These are phyloP conservation scores for Phaseolus lunatus DNA, from an alignment of 306 rosid species.

Conservation along the genomic window DNA sequence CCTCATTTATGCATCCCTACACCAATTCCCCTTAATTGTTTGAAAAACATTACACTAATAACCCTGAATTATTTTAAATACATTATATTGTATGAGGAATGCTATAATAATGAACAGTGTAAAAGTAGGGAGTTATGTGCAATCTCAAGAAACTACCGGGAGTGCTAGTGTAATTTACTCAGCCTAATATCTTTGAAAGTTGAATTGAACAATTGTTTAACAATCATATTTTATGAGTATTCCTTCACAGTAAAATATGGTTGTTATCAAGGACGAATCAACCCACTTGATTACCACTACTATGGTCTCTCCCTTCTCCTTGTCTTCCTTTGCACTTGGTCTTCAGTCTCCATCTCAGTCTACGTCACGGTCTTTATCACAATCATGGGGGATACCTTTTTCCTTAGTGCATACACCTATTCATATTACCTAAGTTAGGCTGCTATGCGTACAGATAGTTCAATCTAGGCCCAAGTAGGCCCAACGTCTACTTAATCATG, in stretches of 20 bases:
- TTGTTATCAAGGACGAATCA: too few relatives aligned
- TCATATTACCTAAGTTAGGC: too few relatives aligned
- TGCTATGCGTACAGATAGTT: too few relatives aligned
- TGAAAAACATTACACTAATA: neutral
- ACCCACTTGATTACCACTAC: too few relatives aligned
- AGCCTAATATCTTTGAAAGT: neutral
- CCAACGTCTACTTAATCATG: too few relatives aligned
- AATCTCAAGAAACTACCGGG: neutral
- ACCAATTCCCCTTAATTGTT: neutral
- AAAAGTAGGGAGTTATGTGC: neutral
- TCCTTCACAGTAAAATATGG: neutral
- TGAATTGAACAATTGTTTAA: neutral
- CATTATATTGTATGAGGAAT: neutral
- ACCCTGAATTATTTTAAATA: neutral
- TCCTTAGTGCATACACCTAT: too few relatives aligned
- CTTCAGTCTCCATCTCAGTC: too few relatives aligned
- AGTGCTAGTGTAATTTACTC: neutral
- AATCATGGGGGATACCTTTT: too few relatives aligned
- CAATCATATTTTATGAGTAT: constrained; percentile 1
- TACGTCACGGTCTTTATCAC: too few relatives aligned
- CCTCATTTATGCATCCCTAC: neutral
- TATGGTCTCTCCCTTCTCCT: too few relatives aligned
- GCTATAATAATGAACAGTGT: neutral
- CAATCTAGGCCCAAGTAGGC: too few relatives aligned
- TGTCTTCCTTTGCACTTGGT: too few relatives aligned